Conservation (phyloP, 163 green algal genomes). For the Chlorella variabilis region DNA sequence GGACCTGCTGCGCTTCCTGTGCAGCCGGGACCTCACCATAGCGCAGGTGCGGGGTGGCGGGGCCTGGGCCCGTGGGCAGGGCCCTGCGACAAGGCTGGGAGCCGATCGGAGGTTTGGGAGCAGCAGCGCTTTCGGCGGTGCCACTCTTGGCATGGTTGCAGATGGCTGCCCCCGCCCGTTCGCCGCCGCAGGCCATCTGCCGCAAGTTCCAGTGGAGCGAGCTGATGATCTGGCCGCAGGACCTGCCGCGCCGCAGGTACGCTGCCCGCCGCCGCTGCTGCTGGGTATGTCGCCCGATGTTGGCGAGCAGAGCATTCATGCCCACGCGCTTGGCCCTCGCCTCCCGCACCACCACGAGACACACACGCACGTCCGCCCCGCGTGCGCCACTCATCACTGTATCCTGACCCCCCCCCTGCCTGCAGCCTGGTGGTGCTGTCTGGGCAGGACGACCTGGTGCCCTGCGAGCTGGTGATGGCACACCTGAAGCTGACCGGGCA, state of each 20-base stretch:
- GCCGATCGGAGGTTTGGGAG: too few relatives aligned
- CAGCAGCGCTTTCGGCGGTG: too few relatives aligned
- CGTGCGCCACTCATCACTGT: neutral
- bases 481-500: slow-evolving; percentile 11
- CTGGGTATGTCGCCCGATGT: neutral
- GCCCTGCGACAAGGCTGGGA: too few relatives aligned
- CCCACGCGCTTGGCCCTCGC: neutral
- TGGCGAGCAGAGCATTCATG: too few relatives aligned
- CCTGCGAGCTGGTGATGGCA: slow-evolving; percentile 49
- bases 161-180: too few relatives aligned
- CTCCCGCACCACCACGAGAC: too few relatives aligned
- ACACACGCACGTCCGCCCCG: neutral
- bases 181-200: slow-evolving; percentile 64
- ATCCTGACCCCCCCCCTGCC: neutral
- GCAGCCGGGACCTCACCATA: slow-evolving; percentile 60
- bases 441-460: slow-evolving; percentile 68
- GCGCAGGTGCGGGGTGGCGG: slow-evolving; percentile 34
- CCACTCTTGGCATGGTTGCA: too few relatives aligned
- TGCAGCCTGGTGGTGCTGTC: slow-evolving; percentile 54
- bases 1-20: slow-evolving; percentile 55
- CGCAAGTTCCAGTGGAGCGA: slow-evolving; percentile 63
- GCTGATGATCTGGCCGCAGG: slow-evolving; percentile 68
- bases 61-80: too few relatives aligned
- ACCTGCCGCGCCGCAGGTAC: slow-evolving; percentile 50
- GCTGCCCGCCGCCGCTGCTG: neutral